phyloP scores from a whole-genome alignment of 768 basidiomycete genomes.

The Dacryopinax primogenitus region DNA sequence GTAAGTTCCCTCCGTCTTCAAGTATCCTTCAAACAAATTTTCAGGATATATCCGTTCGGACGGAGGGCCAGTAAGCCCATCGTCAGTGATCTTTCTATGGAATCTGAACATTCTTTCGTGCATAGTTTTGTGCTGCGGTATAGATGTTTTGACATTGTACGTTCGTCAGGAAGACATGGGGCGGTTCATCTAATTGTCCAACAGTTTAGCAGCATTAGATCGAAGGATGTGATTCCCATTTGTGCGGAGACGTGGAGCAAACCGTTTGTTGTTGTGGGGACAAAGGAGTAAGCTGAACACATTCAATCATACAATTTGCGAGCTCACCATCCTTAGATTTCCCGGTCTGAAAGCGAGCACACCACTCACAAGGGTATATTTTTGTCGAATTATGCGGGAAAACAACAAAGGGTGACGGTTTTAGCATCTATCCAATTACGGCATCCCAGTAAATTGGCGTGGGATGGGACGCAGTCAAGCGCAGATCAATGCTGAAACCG shows the following conservation, averaged over 20 bases:
- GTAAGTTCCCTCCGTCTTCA: slow-evolving; percentile 21
- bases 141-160: slow-evolving; percentile 45
- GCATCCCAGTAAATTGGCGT: slow-evolving; percentile 46
- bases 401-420: background rate
- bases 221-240: slow-evolving; percentile 28
- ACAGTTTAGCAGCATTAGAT: slow-evolving; percentile 16
- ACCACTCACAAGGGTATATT: slow-evolving; percentile 48
- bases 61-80: slow-evolving; percentile 36
- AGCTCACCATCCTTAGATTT: slow-evolving; percentile 27
- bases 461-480: slow-evolving; percentile 38
- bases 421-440: slow-evolving; percentile 36
- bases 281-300: slow-evolving; percentile 35
- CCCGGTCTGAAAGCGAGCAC: slow-evolving; percentile 55
- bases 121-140: slow-evolving; percentile 50
- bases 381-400: background rate
- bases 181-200: background rate
- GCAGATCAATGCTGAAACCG: background rate
- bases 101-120: background rate
- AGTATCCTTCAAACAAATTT: background rate
- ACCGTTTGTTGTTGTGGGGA: slow-evolving; percentile 51
- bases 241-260: slow-evolving; percentile 57
- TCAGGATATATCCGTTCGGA: slow-evolving; percentile 60
- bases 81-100: background rate
- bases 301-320: background rate
- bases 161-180: slow-evolving; percentile 7